A percentile compares a stretch with the other conserved stretches of the same genome.
Conservation (phyloP, 805 yeast genomes). For the Zygoascus bituminiphila region DNA sequence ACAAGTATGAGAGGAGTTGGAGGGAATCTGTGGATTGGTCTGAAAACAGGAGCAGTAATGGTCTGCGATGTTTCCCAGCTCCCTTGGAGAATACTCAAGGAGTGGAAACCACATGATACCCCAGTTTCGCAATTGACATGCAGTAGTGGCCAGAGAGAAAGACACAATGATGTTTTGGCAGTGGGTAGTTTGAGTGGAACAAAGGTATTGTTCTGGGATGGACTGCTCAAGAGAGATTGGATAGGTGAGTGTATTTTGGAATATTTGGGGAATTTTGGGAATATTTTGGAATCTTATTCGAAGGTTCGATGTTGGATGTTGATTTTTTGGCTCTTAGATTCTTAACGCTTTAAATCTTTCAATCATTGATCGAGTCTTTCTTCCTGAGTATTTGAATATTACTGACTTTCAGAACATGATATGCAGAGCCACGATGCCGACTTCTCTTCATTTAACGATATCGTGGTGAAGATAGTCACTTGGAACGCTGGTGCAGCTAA, state of each 20-base stretch:
- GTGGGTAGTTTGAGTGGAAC: constrained; percentile 21
- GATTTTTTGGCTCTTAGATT: no score
- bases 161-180: constrained; percentile 19
- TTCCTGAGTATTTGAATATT: background rate
- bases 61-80: constrained; percentile 25
- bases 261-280: no score
- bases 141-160: constrained; percentile 7
- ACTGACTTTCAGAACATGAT: constrained; percentile 14
- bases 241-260: constrained; percentile 20
- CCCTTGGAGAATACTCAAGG: constrained; percentile 30
- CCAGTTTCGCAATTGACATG: constrained; percentile 20
- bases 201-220: constrained; percentile 27
- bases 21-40: constrained; percentile 30
- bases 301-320: no score
- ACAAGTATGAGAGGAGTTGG: constrained; percentile 23
- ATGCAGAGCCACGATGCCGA: constrained; percentile 23
- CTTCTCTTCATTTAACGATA: constrained; percentile 21
- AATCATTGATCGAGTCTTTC: background rate
- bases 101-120: constrained; percentile 32
- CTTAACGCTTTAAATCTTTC: no score
- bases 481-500: constrained; percentile 37
- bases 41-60: constrained; percentile 30
- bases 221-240: constrained; percentile 28
- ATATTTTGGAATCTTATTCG: no score
- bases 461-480: constrained; percentile 29